Evolutionary conservation across 164 flowering plant genomes (phyloP), one percentile per base, ranked within the genome.

Genomic region (Tetracentron sinense): DNA sequence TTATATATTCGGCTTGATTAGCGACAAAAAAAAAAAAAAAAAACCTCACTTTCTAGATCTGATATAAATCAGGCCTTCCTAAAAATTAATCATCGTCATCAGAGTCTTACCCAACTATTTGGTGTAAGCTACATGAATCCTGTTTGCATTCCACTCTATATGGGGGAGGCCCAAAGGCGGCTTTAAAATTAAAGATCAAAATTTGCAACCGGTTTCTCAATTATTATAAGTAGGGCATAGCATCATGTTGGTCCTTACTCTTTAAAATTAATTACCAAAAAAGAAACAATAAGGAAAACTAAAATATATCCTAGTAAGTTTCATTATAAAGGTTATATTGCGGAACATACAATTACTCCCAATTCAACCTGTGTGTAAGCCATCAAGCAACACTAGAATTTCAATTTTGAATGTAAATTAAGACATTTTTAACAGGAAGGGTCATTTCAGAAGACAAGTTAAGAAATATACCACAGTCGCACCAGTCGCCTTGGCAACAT

Each of bases 401-500:
- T 10, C 44, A 38, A 4, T 8, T 4, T 38, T 16, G 14, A 16
- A 38, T 8, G 44, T 1, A 38, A 38, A 38, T 38, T 4, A 12
- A 8, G 14, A 38, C n/a, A n/a, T n/a, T 38, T 4, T 38, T 38
- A 10, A 38, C 15, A 10, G 14, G 44, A 8, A 38, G 8, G 14
- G 14, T 38, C 17, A 27, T 53, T 17, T 53, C 20, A 47, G 42
- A 20, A 64, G 60, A 53, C 22, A 46, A 8, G 20, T 46, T n/a
- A 19, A 20, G 28, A 61, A 61, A 55, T 29, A 51, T 87, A 93
- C 98, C 87, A 71, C 66, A 26, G 99, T 87, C 52, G 97, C 99
- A 77, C 99, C 99, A 62, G 97, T 92, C 16, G 99, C 99, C 81
- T 95, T 95, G 62, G 97, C 99, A 76, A 95, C 88, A 72, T 90